Conservation (phyloP, 192 early-diverging fungal species). For the Coemansia sp. region DNA sequence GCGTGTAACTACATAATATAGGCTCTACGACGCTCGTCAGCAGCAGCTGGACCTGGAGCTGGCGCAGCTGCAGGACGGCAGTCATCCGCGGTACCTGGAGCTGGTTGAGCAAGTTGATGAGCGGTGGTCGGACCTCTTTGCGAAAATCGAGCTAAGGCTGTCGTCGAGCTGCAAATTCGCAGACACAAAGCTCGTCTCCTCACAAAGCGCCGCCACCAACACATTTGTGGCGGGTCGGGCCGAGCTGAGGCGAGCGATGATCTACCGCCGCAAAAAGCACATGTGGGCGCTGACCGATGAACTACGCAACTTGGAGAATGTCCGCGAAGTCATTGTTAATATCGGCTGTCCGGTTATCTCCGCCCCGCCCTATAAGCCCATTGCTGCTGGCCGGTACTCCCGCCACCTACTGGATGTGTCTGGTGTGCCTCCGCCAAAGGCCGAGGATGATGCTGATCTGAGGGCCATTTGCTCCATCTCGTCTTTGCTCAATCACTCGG, state of each 20-base stretch:
- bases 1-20: slow-evolving; percentile 5
- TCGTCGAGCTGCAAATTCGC: slow-evolving; percentile 21
- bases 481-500: slow-evolving; percentile 40
- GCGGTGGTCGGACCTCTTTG: slow-evolving; percentile 38
- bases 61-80: slow-evolving; percentile 40
- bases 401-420: slow-evolving; percentile 28
- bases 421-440: slow-evolving; percentile 19
- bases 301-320: slow-evolving; percentile 33
- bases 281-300: slow-evolving; percentile 43
- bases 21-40: slow-evolving; percentile 41
- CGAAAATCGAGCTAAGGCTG: slow-evolving; percentile 30
- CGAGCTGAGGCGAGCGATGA: slow-evolving; percentile 38
- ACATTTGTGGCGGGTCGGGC: slow-evolving; percentile 21
- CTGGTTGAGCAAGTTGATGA: slow-evolving; percentile 35
- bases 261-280: slow-evolving; percentile 26
- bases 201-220: slow-evolving; percentile 10
- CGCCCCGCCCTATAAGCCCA: background rate
- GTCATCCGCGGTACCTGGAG: slow-evolving; percentile 45
- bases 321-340: slow-evolving; percentile 29
- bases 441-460: slow-evolving; percentile 34
- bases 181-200: slow-evolving; percentile 14
- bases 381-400: slow-evolving; percentile 18
- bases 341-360: slow-evolving; percentile 18
- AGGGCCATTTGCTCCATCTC: slow-evolving; percentile 37
- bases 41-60: slow-evolving; percentile 39